Conservation (phyloP, 2,329 filamentous ascomycete genomes). For the Harringtonia aguacate region DNA sequence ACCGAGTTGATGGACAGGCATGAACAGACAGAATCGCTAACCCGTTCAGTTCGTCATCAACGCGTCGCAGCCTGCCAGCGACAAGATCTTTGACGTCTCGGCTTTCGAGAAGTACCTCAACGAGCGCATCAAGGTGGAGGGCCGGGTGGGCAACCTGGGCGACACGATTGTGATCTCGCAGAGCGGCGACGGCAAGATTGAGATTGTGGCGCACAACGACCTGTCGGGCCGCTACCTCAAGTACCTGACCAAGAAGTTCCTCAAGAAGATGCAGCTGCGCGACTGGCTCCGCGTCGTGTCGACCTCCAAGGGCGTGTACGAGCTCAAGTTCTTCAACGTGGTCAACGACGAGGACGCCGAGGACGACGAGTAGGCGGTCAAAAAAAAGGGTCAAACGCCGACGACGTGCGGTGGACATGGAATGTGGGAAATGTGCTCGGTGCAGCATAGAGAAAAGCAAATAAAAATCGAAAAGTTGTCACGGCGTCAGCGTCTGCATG, state of each 20-base stretch:
- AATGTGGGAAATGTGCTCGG: too few species aligned
- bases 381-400: background rate
- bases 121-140: constrained; percentile 99
- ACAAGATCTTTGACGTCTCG: constrained; percentile 99
- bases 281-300: constrained; percentile 99
- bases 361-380: constrained; percentile 72
- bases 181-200: constrained; percentile 92
- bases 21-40: too few species aligned
- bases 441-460: too few species aligned
- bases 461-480: background rate
- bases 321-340: constrained; percentile 99
- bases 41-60: constrained; percentile 92
- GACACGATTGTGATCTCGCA: constrained; percentile 85
- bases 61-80: constrained; percentile 91
- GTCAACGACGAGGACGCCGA: constrained; percentile 97
- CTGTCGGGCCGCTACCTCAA: constrained; percentile 99
- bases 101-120: constrained; percentile 99
- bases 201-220: constrained; percentile 94
- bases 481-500: background rate
- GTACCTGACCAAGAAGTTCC: constrained; percentile 99
- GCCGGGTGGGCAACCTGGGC: constrained; percentile 95
- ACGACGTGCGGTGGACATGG: too few species aligned
- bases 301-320: constrained; percentile 96
- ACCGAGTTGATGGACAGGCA: too few species aligned
- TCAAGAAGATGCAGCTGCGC: constrained; percentile 99